Conservation (phyloP, 2,329 filamentous ascomycete species). For the Pseudogymnoascus sp. region DNA sequence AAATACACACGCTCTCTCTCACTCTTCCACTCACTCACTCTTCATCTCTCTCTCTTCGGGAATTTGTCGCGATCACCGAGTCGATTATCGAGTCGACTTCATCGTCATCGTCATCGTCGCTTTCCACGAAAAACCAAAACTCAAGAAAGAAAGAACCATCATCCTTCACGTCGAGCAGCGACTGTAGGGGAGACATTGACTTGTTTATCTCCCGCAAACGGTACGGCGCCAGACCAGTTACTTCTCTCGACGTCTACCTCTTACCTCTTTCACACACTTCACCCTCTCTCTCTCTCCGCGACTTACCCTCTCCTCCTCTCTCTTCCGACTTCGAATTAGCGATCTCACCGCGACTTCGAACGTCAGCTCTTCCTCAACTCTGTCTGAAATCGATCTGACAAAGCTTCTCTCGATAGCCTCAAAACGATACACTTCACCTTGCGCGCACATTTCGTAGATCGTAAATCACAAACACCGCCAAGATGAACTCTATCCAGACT, state of each 20-base stretch:
- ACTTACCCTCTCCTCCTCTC: slow-evolving; percentile 6
- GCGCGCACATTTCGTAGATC: neutral
- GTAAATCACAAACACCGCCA: slow-evolving; percentile 17
- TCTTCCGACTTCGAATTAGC: neutral
- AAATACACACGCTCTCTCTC: neutral
- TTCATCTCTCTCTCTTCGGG: neutral
- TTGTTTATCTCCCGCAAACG: slow-evolving; percentile 90
- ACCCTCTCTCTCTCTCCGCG: neutral
- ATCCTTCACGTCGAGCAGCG: slow-evolving; percentile 30
- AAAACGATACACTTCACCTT: neutral
- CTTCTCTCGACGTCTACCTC: slow-evolving; percentile 15
- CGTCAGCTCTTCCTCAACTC: slow-evolving; percentile 13
- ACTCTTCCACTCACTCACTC: neutral
- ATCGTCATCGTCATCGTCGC: slow-evolving; percentile 14
- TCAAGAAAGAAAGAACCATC: slow-evolving; percentile 9
- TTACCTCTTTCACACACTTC: slow-evolving; percentile 8
- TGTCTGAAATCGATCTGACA: slow-evolving; percentile 12
- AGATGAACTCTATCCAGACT: slow-evolving; percentile 82
- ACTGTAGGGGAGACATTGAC: slow-evolving; percentile 85
- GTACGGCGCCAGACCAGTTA: slow-evolving; percentile 33
- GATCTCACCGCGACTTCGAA: slow-evolving; percentile 11
- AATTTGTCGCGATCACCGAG: slow-evolving; percentile 9
- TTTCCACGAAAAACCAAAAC: slow-evolving; percentile 17
- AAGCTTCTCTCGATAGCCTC: slow-evolving; percentile 13
- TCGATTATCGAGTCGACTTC: slow-evolving; percentile 10